A percentile compares a stretch with the other conserved stretches of the same genome.
These are phyloP conservation scores for Pythium volutum DNA, from an alignment of 352 stramenopile genomes.

Conservation along the genomic window DNA sequence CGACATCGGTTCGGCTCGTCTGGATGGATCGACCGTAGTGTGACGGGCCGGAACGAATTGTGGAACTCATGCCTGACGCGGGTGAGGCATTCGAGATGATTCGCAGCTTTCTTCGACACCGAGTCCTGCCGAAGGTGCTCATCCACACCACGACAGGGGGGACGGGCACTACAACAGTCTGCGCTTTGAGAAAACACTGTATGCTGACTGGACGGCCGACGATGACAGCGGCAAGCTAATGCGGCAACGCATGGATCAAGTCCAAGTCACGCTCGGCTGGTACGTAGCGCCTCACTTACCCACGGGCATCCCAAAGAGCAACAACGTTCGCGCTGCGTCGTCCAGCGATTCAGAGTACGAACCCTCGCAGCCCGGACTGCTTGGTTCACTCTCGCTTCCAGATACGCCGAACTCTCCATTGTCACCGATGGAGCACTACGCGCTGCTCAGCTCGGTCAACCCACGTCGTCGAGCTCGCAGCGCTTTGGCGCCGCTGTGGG, in stretches of 20 bases:
- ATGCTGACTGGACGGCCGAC: constrained; percentile 1
- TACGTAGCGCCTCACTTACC: not conserved
- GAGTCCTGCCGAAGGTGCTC: not conserved
- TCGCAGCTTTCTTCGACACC: not conserved
- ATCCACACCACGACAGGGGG: not conserved
- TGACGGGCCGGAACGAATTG: not conserved
- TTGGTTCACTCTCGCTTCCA: not conserved
- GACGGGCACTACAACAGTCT: constrained; percentile 8
- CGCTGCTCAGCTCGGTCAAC: not conserved
- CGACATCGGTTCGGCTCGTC: not conserved
- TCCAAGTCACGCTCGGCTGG: not conserved
- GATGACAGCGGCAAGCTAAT: not conserved
- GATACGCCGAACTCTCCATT: not conserved
- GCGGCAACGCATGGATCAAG: not conserved
- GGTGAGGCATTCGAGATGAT: not conserved
- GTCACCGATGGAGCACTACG: not conserved
- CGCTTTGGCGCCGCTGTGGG: not conserved
- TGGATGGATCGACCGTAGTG: not conserved
- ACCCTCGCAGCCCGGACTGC: not conserved
- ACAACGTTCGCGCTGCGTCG: not conserved
- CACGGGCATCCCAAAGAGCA: not conserved
- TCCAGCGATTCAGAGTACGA: constrained; percentile 1
- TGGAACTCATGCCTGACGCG: not conserved
- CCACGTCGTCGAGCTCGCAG: not conserved
- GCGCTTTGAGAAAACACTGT: not conserved